Base-by-base conservation (phyloP, 2,329 filamentous ascomycete species). In the Septoria petroselini region DNA sequence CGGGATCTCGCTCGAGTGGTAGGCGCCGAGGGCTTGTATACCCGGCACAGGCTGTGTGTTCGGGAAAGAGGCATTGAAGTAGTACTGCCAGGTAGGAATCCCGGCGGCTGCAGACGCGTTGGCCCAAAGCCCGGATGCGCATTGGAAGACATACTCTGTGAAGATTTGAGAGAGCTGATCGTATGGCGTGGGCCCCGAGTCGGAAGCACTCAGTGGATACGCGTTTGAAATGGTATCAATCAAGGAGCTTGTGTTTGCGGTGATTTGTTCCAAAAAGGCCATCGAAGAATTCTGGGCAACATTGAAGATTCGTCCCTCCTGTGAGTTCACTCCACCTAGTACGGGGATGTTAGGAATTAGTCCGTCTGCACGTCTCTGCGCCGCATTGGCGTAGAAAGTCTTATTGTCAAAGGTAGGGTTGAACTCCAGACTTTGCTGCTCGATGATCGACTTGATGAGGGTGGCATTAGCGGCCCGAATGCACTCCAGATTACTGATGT, bases 41-140 rank as follows among this genome's bases (percentile, higher is more conserved):
- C 56, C 4, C 56, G 60, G 49, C 59, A 64, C 21, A 15, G 49
- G 42, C 43, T 67, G 63, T 3, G 57, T 61, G 50, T 69, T 69
- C 9, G 60, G 48, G 53, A 68, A 70, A 3, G 59, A 56, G 33
- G 65, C 65, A 45, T 69, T 70, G 61, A 65, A 71, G 44, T 65
- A 65, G 57, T 69, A 71, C 17, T 67, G 58, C 67, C 67, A 71
- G 21, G 64, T 57, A 1, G 66, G 63, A 38, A 67, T 64, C 11
- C 63, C 62, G 15, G 58, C 49, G 4, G 51, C 27, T 14, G 64
- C 64, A 2, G 62, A 60, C 30, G 58, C 64, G 41, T 66, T 65
- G 29, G 65, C 58, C 40, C 56, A 61, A 11, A 53, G 51, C 11
- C 60, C 60, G 37, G 60, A 51, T 1, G 57, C 27, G 46, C 66